Evolutionary conservation across 768 basidiomycete species (phyloP).

Genomic region (Coprinopsis marcescibilis): DNA sequence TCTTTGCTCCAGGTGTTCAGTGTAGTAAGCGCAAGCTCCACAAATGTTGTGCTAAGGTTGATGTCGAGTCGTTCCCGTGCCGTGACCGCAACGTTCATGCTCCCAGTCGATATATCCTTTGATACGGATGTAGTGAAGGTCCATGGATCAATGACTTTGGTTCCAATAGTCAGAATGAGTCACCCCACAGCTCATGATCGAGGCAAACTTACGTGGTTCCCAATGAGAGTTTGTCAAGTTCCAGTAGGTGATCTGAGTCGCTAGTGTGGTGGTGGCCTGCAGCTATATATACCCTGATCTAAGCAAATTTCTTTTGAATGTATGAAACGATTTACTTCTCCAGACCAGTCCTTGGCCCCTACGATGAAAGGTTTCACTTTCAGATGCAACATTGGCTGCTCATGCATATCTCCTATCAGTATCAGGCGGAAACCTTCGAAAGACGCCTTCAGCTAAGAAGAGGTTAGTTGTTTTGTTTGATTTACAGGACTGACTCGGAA

Average conservation of each 20-base stretch:
- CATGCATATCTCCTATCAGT: constrained; percentile 91
- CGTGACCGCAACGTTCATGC: constrained; percentile 54
- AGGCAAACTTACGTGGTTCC: constrained; percentile 70
- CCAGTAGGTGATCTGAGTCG: constrained; percentile 89
- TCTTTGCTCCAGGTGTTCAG: constrained; percentile 72
- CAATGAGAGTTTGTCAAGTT: constrained; percentile 97
- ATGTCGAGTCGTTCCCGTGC: constrained; percentile 84
- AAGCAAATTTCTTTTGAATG: not conserved
- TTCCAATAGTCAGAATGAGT: not conserved
- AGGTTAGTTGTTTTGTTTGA: no score
- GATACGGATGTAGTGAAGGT: constrained; percentile 69
- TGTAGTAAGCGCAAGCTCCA: constrained; percentile 75
- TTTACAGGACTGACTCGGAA: no score
- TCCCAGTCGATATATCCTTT: constrained; percentile 44
- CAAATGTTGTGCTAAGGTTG: constrained; percentile 87
- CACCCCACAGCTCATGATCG: not conserved
- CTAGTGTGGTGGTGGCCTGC: constrained; percentile 75
- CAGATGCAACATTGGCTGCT: constrained; percentile 89
- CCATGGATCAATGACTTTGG: constrained; percentile 91
- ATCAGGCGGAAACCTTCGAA: constrained; percentile 92
- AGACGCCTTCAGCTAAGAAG: constrained; percentile 68
- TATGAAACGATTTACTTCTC: constrained; percentile 59
- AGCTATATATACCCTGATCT: constrained; percentile 46
- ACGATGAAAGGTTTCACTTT: constrained; percentile 80
- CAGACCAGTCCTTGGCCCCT: constrained; percentile 89